A percentile compares a stretch with the other conserved stretches of the same genome.
Evolutionary conservation across 192 early-diverging fungal species (phyloP).

Genomic region (Phycomyces nitens): DNA sequence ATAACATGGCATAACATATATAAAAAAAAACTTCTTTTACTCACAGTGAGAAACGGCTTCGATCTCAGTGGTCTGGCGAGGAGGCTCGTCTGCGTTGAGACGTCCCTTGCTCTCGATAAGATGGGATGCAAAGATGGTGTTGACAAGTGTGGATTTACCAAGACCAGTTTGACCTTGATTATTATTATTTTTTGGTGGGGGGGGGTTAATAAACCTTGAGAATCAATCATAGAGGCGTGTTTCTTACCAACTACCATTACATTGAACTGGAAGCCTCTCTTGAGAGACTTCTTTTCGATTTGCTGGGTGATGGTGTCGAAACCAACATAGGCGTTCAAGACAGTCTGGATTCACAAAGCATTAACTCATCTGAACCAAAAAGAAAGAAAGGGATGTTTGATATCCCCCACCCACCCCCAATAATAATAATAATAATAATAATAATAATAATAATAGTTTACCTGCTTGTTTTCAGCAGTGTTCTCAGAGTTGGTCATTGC

Average conservation of each 20-base stretch:
- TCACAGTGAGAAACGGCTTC: conserved; percentile 83
- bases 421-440: too few species aligned
- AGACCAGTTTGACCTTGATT: conserved; percentile 86
- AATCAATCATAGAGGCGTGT: too few species aligned
- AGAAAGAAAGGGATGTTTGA: too few species aligned
- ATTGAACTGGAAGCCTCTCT: conserved; percentile 97
- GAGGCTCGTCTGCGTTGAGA: conserved; percentile 71
- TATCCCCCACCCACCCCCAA: too few species aligned
- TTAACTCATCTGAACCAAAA: neutral
- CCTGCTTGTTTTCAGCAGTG: neutral
- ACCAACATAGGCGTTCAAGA: conserved; percentile 90
- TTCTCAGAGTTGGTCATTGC: conserved; percentile 1
- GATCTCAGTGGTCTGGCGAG: conserved; percentile 95
- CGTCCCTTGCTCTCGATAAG: conserved; percentile 91
- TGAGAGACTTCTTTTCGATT: conserved; percentile 96
- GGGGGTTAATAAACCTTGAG: too few species aligned
- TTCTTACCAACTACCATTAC: conserved; percentile 91
- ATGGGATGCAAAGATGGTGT: conserved; percentile 96
- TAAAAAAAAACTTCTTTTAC: conserved; percentile 8
- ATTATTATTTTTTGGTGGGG: neutral
- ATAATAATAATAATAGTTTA: too few species aligned
- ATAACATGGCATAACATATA: neutral
- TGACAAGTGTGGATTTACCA: conserved; percentile 97
- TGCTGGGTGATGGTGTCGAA: conserved; percentile 96
- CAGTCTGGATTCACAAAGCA: conserved; percentile 36